Evolutionary conservation across 2,329 filamentous ascomycete species (phyloP).

Genomic region (Xylariaceae sp.): DNA sequence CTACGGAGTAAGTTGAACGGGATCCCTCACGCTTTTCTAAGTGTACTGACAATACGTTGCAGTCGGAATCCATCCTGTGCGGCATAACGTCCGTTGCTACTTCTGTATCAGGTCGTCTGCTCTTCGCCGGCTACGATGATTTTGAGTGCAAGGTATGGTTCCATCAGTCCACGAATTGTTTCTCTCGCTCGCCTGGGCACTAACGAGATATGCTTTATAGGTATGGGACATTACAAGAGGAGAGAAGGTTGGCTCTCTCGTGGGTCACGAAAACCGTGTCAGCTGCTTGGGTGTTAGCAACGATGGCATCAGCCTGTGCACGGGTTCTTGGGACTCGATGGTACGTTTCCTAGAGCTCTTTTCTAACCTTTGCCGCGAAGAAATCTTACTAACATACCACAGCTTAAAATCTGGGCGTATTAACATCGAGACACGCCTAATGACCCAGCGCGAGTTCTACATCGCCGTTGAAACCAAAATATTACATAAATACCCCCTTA

Average conservation of each 20-base stretch:
- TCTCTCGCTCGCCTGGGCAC: slow-evolving; percentile 10
- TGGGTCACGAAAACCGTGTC: slow-evolving; percentile 97
- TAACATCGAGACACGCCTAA: slow-evolving; percentile 37
- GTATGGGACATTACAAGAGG: slow-evolving; percentile 97
- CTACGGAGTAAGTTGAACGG: slow-evolving; percentile 54
- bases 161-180: not conserved
- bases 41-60: slow-evolving; percentile 20
- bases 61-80: slow-evolving; percentile 97
- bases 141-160: slow-evolving; percentile 95
- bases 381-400: slow-evolving; percentile 41
- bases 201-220: slow-evolving; percentile 46
- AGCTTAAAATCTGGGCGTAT: slow-evolving; percentile 89
- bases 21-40: not conserved
- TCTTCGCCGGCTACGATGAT: slow-evolving; percentile 97
- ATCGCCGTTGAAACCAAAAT: too few relatives aligned
- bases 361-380: not conserved
- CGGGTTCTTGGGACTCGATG: slow-evolving; percentile 98
- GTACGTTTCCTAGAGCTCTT: slow-evolving; percentile 53
- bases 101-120: slow-evolving; percentile 88
- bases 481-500: too few relatives aligned
- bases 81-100: slow-evolving; percentile 98
- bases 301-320: slow-evolving; percentile 98
- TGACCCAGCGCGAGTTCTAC: slow-evolving; percentile 13
- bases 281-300: slow-evolving; percentile 99
- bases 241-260: slow-evolving; percentile 93